Base-by-base conservation (phyloP, 768 basidiomycete species). In the Russula brevipes region DNA sequence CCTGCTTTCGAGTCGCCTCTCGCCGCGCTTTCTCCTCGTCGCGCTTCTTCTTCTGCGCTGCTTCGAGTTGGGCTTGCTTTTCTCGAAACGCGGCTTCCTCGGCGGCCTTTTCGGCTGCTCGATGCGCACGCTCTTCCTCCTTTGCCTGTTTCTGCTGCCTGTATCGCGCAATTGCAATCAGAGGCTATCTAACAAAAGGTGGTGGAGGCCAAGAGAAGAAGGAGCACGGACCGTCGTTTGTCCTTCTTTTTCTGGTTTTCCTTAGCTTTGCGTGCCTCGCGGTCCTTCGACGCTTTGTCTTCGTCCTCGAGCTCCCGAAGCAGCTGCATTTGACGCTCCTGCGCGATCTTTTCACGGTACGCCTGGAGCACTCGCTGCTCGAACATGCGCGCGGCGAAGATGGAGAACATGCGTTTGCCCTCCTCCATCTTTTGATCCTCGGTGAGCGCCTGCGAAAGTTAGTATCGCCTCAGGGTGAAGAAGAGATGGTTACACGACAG, bases 351-450 rank as follows among this genome's bases (percentile, higher is more conserved):
- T 77, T 98, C 96, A 42, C 96, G 89, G 72, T 96, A 98, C 14
- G 96, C 94, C 70, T 94, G 89, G 59, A 97, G 84, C 44, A 98
- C 97, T 30, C 97, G 87, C 76, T 98, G 96, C 77, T 99, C 97
- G 74, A 99, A 98, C 95, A 98, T 97, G 58, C 97, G 86, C 47
- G 97, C 97, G 16, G 97, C 97, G 70, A 99, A 99, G 76, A 99
- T 97, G 67, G 94, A 94, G 79, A 99, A 99, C 97, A 99, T 99
- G 55, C 92, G 85, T 75, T 95, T 94, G 68, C 97, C 97, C 77
- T 98, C 97, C 75, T 98, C 96, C 89, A 96, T 95, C 77, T 96
- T 95, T 77, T 98, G 92, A 75, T 93, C 91, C 74, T 98, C 95
- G 2, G 95, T 94, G 83, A 96, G 84, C 52, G 83, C 79, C 86